Evolutionary conservation across 2,329 filamentous ascomycete species (phyloP).

Genomic region (Venturiaceae sp.): DNA sequence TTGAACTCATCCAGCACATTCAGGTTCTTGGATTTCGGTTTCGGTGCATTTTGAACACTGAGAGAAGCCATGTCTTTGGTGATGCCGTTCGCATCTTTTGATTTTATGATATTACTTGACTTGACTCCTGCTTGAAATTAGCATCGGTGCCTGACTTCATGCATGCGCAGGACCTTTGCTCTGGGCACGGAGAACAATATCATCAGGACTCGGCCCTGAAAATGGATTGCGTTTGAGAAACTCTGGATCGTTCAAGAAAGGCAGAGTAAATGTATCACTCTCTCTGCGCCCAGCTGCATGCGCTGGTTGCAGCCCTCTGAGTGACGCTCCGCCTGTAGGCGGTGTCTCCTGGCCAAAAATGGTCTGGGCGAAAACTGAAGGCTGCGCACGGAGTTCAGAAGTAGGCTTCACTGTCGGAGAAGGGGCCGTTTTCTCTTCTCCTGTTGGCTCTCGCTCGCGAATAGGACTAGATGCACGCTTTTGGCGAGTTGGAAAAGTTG

Average conservation of each 20-base stretch:
- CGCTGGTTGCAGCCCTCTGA: slow-evolving; percentile 7
- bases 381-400: slow-evolving; percentile 32
- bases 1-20: slow-evolving; percentile 76
- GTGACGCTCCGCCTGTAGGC: slow-evolving; percentile 1
- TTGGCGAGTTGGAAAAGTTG: background rate
- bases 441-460: background rate
- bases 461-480: background rate
- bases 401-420: slow-evolving; percentile 9
- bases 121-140: background rate
- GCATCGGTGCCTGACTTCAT: background rate
- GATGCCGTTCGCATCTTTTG: background rate
- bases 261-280: slow-evolving; percentile 24
- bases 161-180: slow-evolving; percentile 25
- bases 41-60: slow-evolving; percentile 29
- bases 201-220: slow-evolving; percentile 81
- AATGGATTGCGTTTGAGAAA: slow-evolving; percentile 53
- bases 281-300: background rate
- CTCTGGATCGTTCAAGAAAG: slow-evolving; percentile 25
- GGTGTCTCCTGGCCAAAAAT: slow-evolving; percentile 29
- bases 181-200: slow-evolving; percentile 79
- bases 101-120: background rate
- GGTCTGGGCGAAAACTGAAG: slow-evolving; percentile 41
- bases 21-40: slow-evolving; percentile 60
- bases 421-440: background rate
- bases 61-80: slow-evolving; percentile 36